These are phyloP conservation scores for Hypoxylon perforatum DNA, from an alignment of 495 filamentous ascomycete species.

Conservation along the genomic window DNA sequence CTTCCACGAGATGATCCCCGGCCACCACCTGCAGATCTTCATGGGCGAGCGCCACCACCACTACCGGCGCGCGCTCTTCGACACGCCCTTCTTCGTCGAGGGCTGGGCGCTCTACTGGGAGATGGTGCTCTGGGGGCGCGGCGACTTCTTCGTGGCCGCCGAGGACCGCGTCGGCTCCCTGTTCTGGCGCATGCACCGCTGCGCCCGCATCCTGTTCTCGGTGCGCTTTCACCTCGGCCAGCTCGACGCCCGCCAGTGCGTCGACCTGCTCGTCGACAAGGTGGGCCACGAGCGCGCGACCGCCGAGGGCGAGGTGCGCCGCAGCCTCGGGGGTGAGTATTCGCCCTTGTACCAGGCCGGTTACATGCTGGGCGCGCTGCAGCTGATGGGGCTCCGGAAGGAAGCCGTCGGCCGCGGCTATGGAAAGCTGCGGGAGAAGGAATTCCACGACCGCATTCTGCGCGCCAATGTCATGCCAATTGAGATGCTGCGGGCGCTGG, in stretches of 20 bases:
- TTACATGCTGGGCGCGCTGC: slow-evolving; percentile 64
- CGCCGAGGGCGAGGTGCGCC: slow-evolving; percentile 66
- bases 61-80: slow-evolving; percentile 58
- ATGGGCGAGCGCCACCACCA: slow-evolving; percentile 53
- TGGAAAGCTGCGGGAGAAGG: slow-evolving; percentile 53
- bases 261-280: slow-evolving; percentile 56
- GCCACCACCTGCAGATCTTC: slow-evolving; percentile 63
- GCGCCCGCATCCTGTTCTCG: slow-evolving; percentile 63
- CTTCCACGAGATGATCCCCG: slow-evolving; percentile 67
- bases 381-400: slow-evolving; percentile 54
- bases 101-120: slow-evolving; percentile 68
- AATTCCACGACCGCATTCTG: slow-evolving; percentile 61
- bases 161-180: slow-evolving; percentile 61
- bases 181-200: slow-evolving; percentile 67
- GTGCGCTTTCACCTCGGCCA: slow-evolving; percentile 62
- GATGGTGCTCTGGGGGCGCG: slow-evolving; percentile 57
- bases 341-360: slow-evolving; percentile 63
- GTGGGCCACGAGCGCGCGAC: slow-evolving; percentile 66
- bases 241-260: slow-evolving; percentile 58
- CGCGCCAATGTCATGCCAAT: slow-evolving; percentile 62
- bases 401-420: slow-evolving; percentile 42
- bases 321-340: slow-evolving; percentile 59
- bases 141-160: slow-evolving; percentile 54
- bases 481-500: slow-evolving; percentile 60
- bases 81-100: slow-evolving; percentile 65